Conservation (phyloP, 2,329 filamentous ascomycete genomes). For the Talaromyces islandicus region DNA sequence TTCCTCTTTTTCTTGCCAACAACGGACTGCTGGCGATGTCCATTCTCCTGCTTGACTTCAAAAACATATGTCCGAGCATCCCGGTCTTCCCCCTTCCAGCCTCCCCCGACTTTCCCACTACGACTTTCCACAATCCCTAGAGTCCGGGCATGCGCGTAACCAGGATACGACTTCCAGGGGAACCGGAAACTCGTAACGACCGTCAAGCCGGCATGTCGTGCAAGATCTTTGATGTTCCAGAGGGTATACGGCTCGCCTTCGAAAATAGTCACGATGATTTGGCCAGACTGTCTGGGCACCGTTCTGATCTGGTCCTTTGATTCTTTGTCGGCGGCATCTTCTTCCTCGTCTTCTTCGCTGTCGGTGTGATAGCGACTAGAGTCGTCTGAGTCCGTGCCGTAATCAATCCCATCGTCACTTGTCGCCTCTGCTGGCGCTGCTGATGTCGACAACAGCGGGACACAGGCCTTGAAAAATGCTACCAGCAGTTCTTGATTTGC, state of each 20-base stretch:
- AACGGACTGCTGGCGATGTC: neutral
- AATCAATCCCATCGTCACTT: conserved; percentile 14
- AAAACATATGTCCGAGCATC: conserved; percentile 43
- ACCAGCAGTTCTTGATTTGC: conserved; percentile 66
- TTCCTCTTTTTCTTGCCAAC: neutral
- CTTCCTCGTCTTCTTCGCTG: conserved; percentile 15
- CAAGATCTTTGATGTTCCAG: conserved; percentile 90
- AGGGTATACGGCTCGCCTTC: conserved; percentile 91
- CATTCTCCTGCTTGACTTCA: conserved; percentile 31
- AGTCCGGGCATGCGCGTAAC: conserved; percentile 43
- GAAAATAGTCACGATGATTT: conserved; percentile 80
- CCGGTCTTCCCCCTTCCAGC: conserved; percentile 44
- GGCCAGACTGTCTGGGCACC: conserved; percentile 26
- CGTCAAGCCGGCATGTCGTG: conserved; percentile 55
- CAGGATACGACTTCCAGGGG: conserved; percentile 41
- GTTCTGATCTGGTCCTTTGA: conserved; percentile 15
- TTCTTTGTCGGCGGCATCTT: conserved; percentile 12
- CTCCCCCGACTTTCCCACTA: conserved; percentile 22
- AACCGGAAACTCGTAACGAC: conserved; percentile 44
- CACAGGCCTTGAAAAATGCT: conserved; percentile 42
- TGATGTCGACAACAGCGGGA: conserved; percentile 32
- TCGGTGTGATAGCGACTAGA: conserved; percentile 3
- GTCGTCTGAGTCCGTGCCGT: conserved; percentile 15
- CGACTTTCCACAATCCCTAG: conserved; percentile 39
- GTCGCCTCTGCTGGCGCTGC: conserved; percentile 14